Evolutionary conservation across 768 basidiomycete species (phyloP).

Genomic region (Coprinopsis marcescibilis): DNA sequence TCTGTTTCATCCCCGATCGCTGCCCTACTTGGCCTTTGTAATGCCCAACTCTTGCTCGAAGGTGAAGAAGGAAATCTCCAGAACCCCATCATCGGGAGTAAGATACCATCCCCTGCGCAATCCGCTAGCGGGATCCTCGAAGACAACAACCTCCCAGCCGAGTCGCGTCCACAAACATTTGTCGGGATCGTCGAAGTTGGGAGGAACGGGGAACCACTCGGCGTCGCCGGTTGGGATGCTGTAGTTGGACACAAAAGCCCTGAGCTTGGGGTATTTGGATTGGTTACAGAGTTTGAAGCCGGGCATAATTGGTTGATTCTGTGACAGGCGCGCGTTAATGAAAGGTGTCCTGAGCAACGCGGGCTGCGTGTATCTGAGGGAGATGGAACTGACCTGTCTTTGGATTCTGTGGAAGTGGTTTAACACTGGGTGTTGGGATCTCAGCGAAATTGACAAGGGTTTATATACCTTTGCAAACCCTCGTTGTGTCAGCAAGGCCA

Average conservation of each 20-base stretch:
- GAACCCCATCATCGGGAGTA: background rate
- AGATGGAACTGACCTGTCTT: no score
- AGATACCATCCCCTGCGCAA: background rate
- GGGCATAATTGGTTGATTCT: no score
- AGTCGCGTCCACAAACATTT: background rate
- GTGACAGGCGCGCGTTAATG: no score
- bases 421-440: no score
- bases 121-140: background rate
- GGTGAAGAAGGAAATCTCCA: background rate
- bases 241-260: background rate
- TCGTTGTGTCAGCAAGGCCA: no score
- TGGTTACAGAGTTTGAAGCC: background rate
- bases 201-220: background rate
- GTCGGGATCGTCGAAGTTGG: background rate
- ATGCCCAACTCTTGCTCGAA: background rate
- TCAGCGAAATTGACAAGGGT: no score
- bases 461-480: no score
- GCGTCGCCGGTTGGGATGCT: background rate
- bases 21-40: background rate
- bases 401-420: no score
- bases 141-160: background rate
- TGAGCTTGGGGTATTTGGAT: background rate
- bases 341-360: no score
- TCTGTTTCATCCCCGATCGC: no score
- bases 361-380: no score